A percentile compares a stretch with the other conserved stretches of the same genome.
Evolutionary conservation across 352 stramenopile genomes (phyloP).

Genomic region (Phytophthora agathidicida): DNA sequence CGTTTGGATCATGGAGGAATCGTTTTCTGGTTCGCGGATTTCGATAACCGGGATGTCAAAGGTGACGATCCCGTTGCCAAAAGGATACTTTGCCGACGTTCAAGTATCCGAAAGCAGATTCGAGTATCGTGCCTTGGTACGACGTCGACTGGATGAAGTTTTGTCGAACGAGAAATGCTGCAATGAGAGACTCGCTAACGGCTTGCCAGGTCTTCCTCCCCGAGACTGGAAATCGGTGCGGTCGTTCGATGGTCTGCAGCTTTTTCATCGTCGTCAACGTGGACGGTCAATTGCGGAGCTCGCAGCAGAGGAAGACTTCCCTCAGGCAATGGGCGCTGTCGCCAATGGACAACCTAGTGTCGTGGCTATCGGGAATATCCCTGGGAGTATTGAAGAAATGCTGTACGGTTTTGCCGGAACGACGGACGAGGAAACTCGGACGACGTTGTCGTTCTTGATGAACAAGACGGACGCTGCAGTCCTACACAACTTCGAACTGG

Average conservation of each 20-base stretch:
- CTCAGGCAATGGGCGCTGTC: conserved; percentile 4
- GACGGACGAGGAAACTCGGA: conserved; percentile 27
- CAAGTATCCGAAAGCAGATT: conserved; percentile 4
- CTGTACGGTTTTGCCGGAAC: conserved; percentile 29
- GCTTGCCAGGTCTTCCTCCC: conserved; percentile 5
- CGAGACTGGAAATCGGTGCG: conserved; percentile 13
- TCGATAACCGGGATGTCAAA: neutral
- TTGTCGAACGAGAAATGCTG: conserved; percentile 17
- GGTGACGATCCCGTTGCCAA: conserved; percentile 19
- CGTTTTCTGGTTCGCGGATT: conserved; percentile 4
- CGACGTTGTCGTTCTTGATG: conserved; percentile 26
- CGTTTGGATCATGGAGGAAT: conserved; percentile 9
- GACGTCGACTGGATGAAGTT: neutral
- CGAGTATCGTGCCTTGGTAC: conserved; percentile 8
- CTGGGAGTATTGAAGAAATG: conserved; percentile 19
- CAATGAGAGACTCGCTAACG: conserved; percentile 11
- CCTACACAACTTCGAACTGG: conserved; percentile 31
- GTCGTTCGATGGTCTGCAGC: conserved; percentile 9
- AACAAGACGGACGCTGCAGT: conserved; percentile 34
- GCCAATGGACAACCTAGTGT: conserved; percentile 23
- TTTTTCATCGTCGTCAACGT: conserved; percentile 9
- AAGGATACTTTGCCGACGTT: conserved; percentile 16
- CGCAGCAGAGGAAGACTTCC: conserved; percentile 11
- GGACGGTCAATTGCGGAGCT: conserved; percentile 10
- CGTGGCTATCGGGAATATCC: conserved; percentile 18